Conservation (phyloP, 2,329 filamentous ascomycete species). For the Sporothrix euskadiensis region DNA sequence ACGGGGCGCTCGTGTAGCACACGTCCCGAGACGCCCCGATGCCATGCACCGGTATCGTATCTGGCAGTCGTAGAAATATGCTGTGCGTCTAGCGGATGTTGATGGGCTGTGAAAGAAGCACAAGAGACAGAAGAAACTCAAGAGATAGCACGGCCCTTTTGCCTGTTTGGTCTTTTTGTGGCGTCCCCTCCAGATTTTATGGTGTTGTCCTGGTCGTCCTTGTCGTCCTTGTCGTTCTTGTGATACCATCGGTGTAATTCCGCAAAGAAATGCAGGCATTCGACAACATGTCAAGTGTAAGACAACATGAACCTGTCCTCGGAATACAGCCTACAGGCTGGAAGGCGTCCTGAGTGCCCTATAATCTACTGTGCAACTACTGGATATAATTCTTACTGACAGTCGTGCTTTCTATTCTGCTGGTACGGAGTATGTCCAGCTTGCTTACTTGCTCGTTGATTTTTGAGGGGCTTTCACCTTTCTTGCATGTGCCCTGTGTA, state of each 20-base stretch:
- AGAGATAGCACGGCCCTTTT: constrained; percentile 1
- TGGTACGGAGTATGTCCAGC: not conserved
- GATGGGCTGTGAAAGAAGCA: not conserved
- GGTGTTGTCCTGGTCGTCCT: not conserved
- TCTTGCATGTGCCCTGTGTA: constrained; percentile 3
- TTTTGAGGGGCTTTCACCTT: not conserved
- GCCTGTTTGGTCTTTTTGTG: constrained; percentile 3
- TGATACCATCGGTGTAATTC: not conserved
- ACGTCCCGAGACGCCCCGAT: not conserved
- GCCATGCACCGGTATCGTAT: not conserved
- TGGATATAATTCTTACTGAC: not conserved
- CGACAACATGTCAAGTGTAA: not conserved
- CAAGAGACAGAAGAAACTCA: not conserved
- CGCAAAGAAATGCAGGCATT: not conserved
- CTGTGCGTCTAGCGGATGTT: not conserved
- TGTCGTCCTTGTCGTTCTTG: not conserved
- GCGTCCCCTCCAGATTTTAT: not conserved
- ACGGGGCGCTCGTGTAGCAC: not conserved
- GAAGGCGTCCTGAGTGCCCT: not conserved
- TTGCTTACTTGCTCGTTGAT: not conserved
- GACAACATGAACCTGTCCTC: not conserved
- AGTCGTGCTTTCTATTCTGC: not conserved
- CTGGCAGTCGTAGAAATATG: not conserved
- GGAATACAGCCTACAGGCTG: not conserved
- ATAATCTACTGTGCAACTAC: not conserved